Base-by-base conservation (phyloP, 2,329 filamentous ascomycete species). In the Colletotrichum zoysiae region DNA sequence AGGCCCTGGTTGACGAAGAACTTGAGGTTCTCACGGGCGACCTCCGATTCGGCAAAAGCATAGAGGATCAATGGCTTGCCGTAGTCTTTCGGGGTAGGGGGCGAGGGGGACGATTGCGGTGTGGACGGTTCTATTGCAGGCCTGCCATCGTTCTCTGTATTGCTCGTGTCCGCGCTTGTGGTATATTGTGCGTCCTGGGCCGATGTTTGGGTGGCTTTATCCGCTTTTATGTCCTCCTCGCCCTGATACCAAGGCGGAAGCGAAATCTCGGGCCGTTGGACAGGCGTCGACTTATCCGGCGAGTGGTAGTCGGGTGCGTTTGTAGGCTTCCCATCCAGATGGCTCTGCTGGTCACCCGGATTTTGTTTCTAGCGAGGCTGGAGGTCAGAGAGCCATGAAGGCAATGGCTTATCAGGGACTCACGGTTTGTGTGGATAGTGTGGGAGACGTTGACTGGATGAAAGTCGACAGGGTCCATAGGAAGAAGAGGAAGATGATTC, bases 1-100 rank as follows among this genome's bases (percentile, higher is more conserved):
- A 83, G 74, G 42, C 80, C 82, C 61, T 83, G 78, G 42, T 74
- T 65, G 14, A 83, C 67, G 74, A 83, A 83, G 74, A 79, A 83
- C 12, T 76, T 51, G 30, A 83, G 73, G 75, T 82, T 83, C 56
- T 76, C 73, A 44, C 77, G 79, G 35, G 77, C 77, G 44, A 67
- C 68, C 1, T 74, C 74, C n/a, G 79, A 79, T 69, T 83, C 81
- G 38, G 78, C 76, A 73, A 79, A 83, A 55, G 78, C 79, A 59
- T 83, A 83, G 3, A 81, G 73, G 51, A 82, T 77, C 33, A 82
- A 74, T 2, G 77, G 76, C 8, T 74, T 74, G 48, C 20, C 20
- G 23, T 51, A 48, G 14, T 73, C 76, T 5, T 35, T 56, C 16
- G 61, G 30, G 33, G 44, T 9, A 1, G 44, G 35, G 16, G 35